Base-by-base conservation (phyloP, 2,329 filamentous ascomycete genomes). In the Aspergillus thermomutatus region DNA sequence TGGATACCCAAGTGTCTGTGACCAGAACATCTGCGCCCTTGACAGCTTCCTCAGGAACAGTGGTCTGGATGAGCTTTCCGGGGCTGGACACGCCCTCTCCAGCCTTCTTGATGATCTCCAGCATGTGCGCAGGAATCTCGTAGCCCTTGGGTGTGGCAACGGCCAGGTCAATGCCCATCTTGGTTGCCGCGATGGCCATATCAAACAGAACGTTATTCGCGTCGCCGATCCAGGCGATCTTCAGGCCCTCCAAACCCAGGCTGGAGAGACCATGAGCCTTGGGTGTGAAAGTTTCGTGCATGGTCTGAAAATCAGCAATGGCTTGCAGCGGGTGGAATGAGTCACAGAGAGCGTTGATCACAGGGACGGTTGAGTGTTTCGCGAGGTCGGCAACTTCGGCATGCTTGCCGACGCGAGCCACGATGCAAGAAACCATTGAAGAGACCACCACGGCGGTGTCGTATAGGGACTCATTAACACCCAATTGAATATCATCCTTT, bases 201-300 rank as follows among this genome's bases (percentile, higher is more conserved):
- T 99, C 93, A 70, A 92, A 97, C 25, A 97, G 84, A 27, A 99
- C 93, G 66, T 99, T 99, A 79, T 97, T 99, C 10, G 92, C 91
- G 72, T 99, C 93, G 53, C 93, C 93, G 48, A 99, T 82, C 94
- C 94, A 99, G 17, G 94, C 93, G 60, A 97, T 84, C 77, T 96
- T 97, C 67, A 96, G 76, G 1, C 91, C 91, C 64, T 90, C 84
- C 4, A 96, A 80, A 1, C 90, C 89, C 7, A 96, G 80, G 52
- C 79, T 79, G 14, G 72, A 69, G 14, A 71, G 55, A 9, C 66
- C 59, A 53, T 69, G 69, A 8, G 70, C 70, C 50, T 73, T 74
- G 26, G 81, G 78, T 0, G 83, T 82, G 73, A 92, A 91, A 1
- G 82, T 80, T 77, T 97, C 93, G 71, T 90, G 82, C 52, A 99